Evolutionary conservation across 1,284 basidiomycete species (phyloP).

Genomic region (Malassezia furfur): DNA sequence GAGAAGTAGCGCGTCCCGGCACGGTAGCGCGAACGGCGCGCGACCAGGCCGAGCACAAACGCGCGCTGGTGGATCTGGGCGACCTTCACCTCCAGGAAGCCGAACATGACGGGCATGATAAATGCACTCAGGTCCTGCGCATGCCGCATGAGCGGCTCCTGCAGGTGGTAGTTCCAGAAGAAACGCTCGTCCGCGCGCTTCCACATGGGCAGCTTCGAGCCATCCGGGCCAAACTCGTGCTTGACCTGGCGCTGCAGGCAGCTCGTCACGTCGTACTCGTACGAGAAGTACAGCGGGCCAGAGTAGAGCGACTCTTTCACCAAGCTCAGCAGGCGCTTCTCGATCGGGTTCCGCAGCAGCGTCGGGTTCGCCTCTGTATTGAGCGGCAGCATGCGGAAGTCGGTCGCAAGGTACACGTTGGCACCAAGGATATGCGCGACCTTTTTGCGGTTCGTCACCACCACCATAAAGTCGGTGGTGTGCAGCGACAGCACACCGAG

Average conservation of each 20-base stretch:
- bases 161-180: slow-evolving; percentile 84
- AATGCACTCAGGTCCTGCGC: slow-evolving; percentile 60
- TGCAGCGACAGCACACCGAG: slow-evolving; percentile 40
- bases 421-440: slow-evolving; percentile 71
- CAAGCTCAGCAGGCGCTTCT: slow-evolving; percentile 75
- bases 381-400: slow-evolving; percentile 83
- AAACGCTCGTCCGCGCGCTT: slow-evolving; percentile 77
- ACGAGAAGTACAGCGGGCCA: slow-evolving; percentile 79
- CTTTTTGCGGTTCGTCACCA: slow-evolving; percentile 73
- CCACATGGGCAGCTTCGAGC: slow-evolving; percentile 57
- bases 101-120: slow-evolving; percentile 62
- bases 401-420: slow-evolving; percentile 77
- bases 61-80: slow-evolving; percentile 67
- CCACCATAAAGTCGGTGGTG: slow-evolving; percentile 68
- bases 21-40: slow-evolving; percentile 81
- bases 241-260: slow-evolving; percentile 73
- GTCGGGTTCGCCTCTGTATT: slow-evolving; percentile 58
- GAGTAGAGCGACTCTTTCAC: slow-evolving; percentile 73
- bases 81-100: slow-evolving; percentile 70
- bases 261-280: slow-evolving; percentile 80
- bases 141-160: slow-evolving; percentile 27
- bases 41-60: slow-evolving; percentile 77
- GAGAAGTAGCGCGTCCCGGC: slow-evolving; percentile 96
- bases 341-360: slow-evolving; percentile 64
- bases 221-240: slow-evolving; percentile 50